These are phyloP conservation scores for Pogostemon cablin DNA, from an alignment of 257 asterid genomes.

Conservation along the genomic window DNA sequence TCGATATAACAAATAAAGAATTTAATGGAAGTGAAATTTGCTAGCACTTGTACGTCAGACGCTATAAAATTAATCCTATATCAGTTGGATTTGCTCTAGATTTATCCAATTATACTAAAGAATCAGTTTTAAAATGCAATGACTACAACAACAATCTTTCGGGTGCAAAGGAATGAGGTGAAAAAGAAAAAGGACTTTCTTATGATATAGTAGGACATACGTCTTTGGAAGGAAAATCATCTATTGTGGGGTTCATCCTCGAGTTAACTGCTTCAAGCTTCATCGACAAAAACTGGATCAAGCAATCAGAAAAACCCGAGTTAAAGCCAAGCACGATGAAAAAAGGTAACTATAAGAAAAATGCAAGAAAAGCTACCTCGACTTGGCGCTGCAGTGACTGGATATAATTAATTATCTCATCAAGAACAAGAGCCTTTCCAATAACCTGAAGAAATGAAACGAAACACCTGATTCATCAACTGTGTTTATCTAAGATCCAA, in stretches of 20 bases:
- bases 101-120: background rate
- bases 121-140: background rate
- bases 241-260: constrained; percentile 57
- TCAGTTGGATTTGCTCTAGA: background rate
- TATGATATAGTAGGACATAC: constrained; percentile 46
- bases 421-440: constrained; percentile 93
- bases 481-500: constrained; percentile 13
- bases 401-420: constrained; percentile 85
- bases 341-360: constrained; percentile 3
- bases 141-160: background rate
- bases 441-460: constrained; percentile 53
- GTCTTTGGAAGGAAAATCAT: constrained; percentile 71
- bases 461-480: background rate
- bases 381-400: constrained; percentile 92
- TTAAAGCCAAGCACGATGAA: constrained; percentile 23
- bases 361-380: constrained; percentile 55
- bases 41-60: background rate
- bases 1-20: background rate
- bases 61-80: background rate
- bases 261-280: constrained; percentile 94
- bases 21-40: background rate
- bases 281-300: constrained; percentile 85
- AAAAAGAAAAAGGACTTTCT: background rate
- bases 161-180: background rate
- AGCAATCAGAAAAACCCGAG: constrained; percentile 11